Percentiles rank a stretch among this genome's conserved stretches.
Conservation (phyloP, 208 protist species). For the Leptomonas seymouri region DNA sequence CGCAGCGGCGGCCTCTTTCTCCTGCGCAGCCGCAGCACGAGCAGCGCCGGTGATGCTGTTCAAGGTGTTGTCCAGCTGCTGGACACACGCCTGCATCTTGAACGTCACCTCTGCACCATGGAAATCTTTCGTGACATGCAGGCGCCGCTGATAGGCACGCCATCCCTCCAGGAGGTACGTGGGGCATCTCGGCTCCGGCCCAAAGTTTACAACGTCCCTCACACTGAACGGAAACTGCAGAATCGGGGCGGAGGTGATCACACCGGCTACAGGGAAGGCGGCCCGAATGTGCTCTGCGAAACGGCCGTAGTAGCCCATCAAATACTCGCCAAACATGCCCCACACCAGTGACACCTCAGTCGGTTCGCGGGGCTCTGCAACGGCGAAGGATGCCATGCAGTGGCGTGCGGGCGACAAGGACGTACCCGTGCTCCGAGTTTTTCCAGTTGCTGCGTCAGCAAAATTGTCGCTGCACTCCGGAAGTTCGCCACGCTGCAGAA, state of each 20-base stretch:
- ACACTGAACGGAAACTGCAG: slow-evolving; percentile 36
- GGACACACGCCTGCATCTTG: slow-evolving; percentile 18
- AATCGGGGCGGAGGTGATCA: slow-evolving; percentile 23
- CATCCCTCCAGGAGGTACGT: slow-evolving; percentile 27
- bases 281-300: slow-evolving; percentile 28
- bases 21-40: not conserved
- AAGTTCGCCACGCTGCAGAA: slow-evolving; percentile 13
- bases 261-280: slow-evolving; percentile 38
- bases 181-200: slow-evolving; percentile 28
- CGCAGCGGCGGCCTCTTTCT: not conserved
- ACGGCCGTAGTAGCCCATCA: slow-evolving; percentile 77
- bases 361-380: slow-evolving; percentile 25
- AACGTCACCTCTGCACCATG: slow-evolving; percentile 5
- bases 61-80: slow-evolving; percentile 17
- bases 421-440: not conserved
- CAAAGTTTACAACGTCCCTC: slow-evolving; percentile 31
- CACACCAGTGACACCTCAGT: slow-evolving; percentile 52
- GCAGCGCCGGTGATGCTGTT: slow-evolving; percentile 6
- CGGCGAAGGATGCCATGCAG: slow-evolving; percentile 24
- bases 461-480: slow-evolving; percentile 19
- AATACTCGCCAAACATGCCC: slow-evolving; percentile 78
- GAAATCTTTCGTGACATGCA: slow-evolving; percentile 15
- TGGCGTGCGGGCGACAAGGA: not conserved
- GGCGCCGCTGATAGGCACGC: slow-evolving; percentile 31
- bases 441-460: not conserved